Evolutionary conservation across 75 land plant species (phyloP), one percentile per base, ranked within the genome.

Genomic region (Sequoia sempervirens): DNA sequence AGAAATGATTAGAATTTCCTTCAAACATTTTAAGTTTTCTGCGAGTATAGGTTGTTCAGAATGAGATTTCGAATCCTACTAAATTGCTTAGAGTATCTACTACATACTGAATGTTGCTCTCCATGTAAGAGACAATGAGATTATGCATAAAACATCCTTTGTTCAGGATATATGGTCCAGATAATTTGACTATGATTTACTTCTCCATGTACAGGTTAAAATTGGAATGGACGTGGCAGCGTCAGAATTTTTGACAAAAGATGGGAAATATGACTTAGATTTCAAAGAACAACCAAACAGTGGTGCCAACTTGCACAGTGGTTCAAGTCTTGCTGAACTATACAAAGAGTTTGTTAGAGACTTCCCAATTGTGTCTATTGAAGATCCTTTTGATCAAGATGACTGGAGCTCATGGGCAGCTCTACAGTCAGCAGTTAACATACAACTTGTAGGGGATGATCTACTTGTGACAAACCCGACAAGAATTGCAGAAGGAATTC

Each of bases 221-320:
- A 92, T 97, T n/a, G 99, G 99, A 41, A 97, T 97, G 99, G 99
- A 97, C 87, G 99, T 97, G 34, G 99, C 99, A n/a, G 99, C 99
- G 61, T 95, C 99, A 45, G 99, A 97, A 87, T 97, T 97, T 83
- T 87, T 91, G 82, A 91, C 88, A 1, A 94, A 93, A 78, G 94
- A 94, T 85, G 96, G 94, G 12, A 89, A 76, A 66, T 97, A 97
- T 88, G 99, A 97, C 83, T 87, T 97, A 20, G 91, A 97, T 81
- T 97, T 97, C 75, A 97, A 97, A 86, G 92, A 94, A 56, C 92
- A 95, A 82, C 93, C 97, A 73, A 97, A 95, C 85, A 92, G 92
- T 86, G 99, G 97, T 43, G 86, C 90, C 79, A 91, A 95, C 85
- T 87, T 92, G 45, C 87, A 40, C 45, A 80, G 93, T 80, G 93